Percentiles rank a stretch among this genome's conserved stretches.
Evolutionary conservation across 192 early-diverging fungal species (phyloP).

Genomic region (Coemansia sp.): DNA sequence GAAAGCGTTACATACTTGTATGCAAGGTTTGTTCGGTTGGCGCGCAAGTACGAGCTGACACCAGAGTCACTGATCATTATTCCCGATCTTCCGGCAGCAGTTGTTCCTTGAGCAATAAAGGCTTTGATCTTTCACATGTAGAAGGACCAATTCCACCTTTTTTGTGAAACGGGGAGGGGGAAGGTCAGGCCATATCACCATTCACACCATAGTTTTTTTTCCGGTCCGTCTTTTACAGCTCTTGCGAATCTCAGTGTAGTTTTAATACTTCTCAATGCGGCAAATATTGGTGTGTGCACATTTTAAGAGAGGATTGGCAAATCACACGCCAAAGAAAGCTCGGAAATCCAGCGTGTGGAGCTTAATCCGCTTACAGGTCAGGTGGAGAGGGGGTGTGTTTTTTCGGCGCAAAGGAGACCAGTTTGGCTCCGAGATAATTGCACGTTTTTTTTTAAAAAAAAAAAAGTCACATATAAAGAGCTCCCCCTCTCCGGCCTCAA

Average conservation of each 20-base stretch:
- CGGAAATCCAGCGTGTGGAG: too few relatives aligned
- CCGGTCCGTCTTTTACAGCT: background rate
- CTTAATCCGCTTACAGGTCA: background rate
- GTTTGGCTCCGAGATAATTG: background rate
- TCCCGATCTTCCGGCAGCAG: conserved; percentile 53
- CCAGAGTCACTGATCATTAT: conserved; percentile 73
- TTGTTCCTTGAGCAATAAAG: background rate
- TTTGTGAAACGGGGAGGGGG: too few relatives aligned
- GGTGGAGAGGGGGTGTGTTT: background rate
- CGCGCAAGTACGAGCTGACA: conserved; percentile 62
- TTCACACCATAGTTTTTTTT: too few relatives aligned
- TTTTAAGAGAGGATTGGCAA: too few relatives aligned
- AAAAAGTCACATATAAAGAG: too few relatives aligned
- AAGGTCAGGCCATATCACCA: too few relatives aligned
- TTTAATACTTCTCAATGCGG: too few relatives aligned
- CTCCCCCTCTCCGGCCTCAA: too few relatives aligned
- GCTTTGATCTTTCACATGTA: too few relatives aligned
- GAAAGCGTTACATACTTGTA: conserved; percentile 77
- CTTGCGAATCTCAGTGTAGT: too few relatives aligned
- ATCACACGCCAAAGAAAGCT: background rate
- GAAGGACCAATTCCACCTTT: too few relatives aligned
- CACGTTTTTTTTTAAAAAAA: background rate
- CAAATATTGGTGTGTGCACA: too few relatives aligned
- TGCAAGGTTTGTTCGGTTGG: conserved; percentile 69
- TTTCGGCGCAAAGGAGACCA: background rate